phyloP scores from a whole-genome alignment of 2,329 filamentous ascomycete species.

The Cytospora paraplurivora region DNA sequence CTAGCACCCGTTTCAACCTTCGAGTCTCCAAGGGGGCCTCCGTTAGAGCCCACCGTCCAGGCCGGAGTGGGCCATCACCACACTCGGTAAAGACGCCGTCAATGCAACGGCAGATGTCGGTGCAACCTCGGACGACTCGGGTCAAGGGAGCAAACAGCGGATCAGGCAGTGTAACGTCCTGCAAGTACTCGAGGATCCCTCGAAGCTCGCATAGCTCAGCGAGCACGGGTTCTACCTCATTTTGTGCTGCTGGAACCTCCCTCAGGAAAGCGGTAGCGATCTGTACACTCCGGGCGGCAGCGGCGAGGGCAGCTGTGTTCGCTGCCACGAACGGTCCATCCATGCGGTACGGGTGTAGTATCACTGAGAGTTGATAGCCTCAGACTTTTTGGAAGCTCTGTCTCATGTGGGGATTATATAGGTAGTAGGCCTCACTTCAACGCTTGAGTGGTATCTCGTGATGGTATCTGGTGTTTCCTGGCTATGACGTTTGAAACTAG shows the following conservation, averaged over 20 bases:
- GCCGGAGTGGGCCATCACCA: slow-evolving; percentile 18
- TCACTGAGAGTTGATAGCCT: background rate
- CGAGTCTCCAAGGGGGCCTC: slow-evolving; percentile 20
- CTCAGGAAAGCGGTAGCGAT: slow-evolving; percentile 17
- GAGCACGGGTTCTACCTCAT: slow-evolving; percentile 24
- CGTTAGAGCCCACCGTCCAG: slow-evolving; percentile 23
- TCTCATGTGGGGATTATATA: slow-evolving; percentile 1
- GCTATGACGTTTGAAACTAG: background rate
- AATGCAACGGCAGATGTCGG: slow-evolving; percentile 21
- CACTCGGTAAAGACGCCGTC: slow-evolving; percentile 20
- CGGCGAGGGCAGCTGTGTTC: slow-evolving; percentile 25
- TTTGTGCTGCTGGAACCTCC: slow-evolving; percentile 24
- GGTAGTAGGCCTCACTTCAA: background rate
- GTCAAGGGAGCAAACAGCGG: slow-evolving; percentile 7
- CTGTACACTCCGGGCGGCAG: slow-evolving; percentile 15
- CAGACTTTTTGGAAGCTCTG: background rate
- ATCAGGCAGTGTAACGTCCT: slow-evolving; percentile 1
- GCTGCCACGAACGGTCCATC: slow-evolving; percentile 23
- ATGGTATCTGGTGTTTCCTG: background rate
- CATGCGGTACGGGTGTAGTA: slow-evolving; percentile 14
- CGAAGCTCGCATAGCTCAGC: slow-evolving; percentile 19
- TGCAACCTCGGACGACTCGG: slow-evolving; percentile 21
- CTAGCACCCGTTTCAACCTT: slow-evolving; percentile 16
- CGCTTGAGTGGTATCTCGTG: background rate
- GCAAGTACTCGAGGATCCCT: slow-evolving; percentile 16